Conservation (phyloP, 1,284 basidiomycete species). For the Trametes hirsuta region DNA sequence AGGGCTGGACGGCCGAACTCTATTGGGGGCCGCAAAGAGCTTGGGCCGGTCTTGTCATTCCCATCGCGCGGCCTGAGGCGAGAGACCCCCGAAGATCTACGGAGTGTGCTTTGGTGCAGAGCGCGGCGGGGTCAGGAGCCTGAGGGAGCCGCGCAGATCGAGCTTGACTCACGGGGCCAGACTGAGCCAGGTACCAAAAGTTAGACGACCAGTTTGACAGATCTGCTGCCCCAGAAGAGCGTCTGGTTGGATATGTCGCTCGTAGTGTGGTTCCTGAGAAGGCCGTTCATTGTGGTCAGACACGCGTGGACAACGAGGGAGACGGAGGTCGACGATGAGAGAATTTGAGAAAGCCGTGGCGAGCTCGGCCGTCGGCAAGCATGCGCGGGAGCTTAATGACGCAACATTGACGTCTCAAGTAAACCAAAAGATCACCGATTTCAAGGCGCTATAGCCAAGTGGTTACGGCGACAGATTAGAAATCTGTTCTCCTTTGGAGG, state of each 20-base stretch:
- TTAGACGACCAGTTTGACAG: background rate
- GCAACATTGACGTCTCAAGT: too few relatives aligned
- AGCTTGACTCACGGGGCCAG: background rate
- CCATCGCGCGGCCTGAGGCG: background rate
- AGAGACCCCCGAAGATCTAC: background rate
- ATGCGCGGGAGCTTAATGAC: too few relatives aligned
- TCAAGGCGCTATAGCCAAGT: conserved; percentile 54
- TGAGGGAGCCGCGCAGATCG: conserved; percentile 1
- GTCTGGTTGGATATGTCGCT: background rate
- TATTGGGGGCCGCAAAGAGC: background rate
- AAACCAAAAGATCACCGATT: too few relatives aligned
- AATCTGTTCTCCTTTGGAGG: conserved; percentile 63
- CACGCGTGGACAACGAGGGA: too few relatives aligned
- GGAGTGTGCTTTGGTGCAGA: background rate
- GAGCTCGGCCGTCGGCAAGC: background rate
- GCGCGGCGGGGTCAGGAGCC: background rate
- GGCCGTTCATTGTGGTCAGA: too few relatives aligned
- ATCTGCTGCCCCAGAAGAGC: background rate
- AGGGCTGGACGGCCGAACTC: background rate
- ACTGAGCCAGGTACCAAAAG: background rate
- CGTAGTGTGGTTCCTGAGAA: background rate
- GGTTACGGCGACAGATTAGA: conserved; percentile 65
- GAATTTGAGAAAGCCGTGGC: background rate
- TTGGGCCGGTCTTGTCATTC: background rate
- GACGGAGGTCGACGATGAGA: background rate